phyloP scores from a whole-genome alignment of 345 rosid genomes.

The Pelargonium nanum region DNA sequence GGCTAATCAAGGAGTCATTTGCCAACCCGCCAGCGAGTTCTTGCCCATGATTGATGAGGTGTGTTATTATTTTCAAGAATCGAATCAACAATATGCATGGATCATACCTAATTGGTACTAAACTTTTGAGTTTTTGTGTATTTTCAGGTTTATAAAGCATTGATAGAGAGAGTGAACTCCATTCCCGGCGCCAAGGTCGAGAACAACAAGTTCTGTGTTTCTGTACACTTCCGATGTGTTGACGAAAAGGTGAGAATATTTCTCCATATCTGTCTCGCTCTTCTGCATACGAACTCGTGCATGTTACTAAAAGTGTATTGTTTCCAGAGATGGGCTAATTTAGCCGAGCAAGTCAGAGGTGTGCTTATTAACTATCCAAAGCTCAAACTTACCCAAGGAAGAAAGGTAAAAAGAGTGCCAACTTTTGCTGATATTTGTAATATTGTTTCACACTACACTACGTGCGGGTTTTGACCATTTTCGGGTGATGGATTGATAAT shows the following conservation, averaged over 20 bases:
- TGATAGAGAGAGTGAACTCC: slow-evolving; percentile 54
- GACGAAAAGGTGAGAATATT: slow-evolving; percentile 54
- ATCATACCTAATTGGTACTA: background rate
- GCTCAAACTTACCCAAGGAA: background rate
- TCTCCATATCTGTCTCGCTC: background rate
- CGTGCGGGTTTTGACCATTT: background rate
- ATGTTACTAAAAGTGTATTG: too few species aligned
- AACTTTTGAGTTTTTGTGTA: background rate
- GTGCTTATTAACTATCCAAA: background rate
- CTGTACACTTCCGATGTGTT: slow-evolving; percentile 90
- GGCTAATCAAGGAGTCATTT: slow-evolving; percentile 39
- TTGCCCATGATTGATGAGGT: slow-evolving; percentile 87
- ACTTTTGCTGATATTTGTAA: too few species aligned
- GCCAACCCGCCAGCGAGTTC: slow-evolving; percentile 77
- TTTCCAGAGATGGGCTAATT: background rate
- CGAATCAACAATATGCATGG: background rate
- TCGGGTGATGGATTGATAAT: background rate
- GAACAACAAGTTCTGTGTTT: slow-evolving; percentile 85
- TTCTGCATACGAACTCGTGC: too few species aligned
- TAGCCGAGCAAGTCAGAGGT: background rate
- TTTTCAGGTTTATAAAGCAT: slow-evolving; percentile 36
- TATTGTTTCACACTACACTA: too few species aligned
- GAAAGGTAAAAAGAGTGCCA: too few species aligned
- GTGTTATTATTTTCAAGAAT: slow-evolving; percentile 5
- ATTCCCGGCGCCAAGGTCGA: slow-evolving; percentile 76